Percentiles rank a stretch among this genome's conserved stretches.
phyloP scores from a whole-genome alignment of 2,329 filamentous ascomycete species.

The Davidsoniella eucalypti region DNA sequence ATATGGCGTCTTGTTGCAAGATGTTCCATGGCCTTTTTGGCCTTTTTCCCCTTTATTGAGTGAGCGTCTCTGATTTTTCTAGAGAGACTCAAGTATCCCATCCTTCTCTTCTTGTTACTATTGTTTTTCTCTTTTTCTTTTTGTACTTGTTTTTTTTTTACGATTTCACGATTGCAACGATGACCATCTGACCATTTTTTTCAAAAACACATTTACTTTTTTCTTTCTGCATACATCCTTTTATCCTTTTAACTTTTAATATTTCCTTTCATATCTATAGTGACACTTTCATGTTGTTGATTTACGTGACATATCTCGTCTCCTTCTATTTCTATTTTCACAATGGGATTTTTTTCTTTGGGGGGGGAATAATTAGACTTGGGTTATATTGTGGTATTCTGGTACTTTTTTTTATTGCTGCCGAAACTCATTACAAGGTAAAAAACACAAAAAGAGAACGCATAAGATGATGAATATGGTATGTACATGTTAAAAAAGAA shows the following conservation, averaged over 20 bases:
- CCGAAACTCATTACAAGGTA: slow-evolving; percentile 4
- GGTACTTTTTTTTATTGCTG: slow-evolving; percentile 11
- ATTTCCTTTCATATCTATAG: slow-evolving; percentile 2
- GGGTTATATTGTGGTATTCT: slow-evolving; percentile 5
- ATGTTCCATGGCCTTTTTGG: neutral
- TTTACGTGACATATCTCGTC: neutral
- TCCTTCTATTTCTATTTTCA: neutral
- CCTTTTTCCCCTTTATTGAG: neutral
- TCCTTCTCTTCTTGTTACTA: slow-evolving; percentile 5
- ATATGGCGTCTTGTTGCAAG: too few species aligned
- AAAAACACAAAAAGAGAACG: neutral
- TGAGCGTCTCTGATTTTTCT: neutral
- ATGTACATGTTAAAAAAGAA: neutral
- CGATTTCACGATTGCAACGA: slow-evolving; percentile 13
- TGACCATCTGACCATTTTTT: slow-evolving; percentile 1
- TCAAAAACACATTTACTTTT: neutral
- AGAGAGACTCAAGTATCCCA: neutral
- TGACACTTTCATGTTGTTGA: neutral
- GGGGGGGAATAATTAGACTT: neutral
- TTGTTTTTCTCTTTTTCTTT: neutral
- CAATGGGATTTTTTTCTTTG: neutral
- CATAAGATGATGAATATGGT: neutral
- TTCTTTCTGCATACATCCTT: slow-evolving; percentile 1
- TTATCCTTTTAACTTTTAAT: slow-evolving; percentile 6
- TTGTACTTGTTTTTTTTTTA: slow-evolving; percentile 8